Base-by-base conservation (phyloP, 129 eudicot species). In the Artemisia annua region DNA sequence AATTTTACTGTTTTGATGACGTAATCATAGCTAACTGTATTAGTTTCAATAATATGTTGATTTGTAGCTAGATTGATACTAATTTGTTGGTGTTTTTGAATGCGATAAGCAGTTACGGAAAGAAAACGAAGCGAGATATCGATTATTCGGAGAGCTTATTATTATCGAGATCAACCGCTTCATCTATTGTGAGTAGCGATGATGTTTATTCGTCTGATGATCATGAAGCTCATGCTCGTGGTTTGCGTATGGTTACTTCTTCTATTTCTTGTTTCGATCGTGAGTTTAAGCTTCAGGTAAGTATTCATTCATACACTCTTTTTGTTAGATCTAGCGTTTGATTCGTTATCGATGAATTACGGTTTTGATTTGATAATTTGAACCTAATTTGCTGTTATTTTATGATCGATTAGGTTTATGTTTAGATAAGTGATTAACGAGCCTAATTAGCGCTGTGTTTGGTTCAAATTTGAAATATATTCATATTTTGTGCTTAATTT, bases 241-340 rank as follows among this genome's bases (percentile, higher is more conserved):
- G 48, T 35, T 60, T 66, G 22, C 75, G 9, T 59, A 51, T 77
- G 71, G 70, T 57, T 71, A 60, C 84, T 26, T 66, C 11, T 59
- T 74, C 75, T 81, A 19, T 69, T 75, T 62, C 67, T 32, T 80
- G 55, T 78, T 74, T 67, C 77, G 84, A 83, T 35, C 52, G 30
- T 70, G 85, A 78, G 80, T 70, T 84, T 17, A 80, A 84, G 84
- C 86, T 82, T 20, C 75, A 60, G 72, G 67, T n/a, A n/a, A n/a
- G n/a, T 57, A 63, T 64, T n/a, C 48, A 59, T 58, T 30, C 50
- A n/a, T n/a, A 43, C 7, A 19, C 57, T 52, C 57, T 52, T 28
- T 55, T 83, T 60, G 26, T 6, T 39, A 39, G 46, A 39, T 39
- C 46, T 39, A 39, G 46, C 46, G 8, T 39, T 39, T 39, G 46